These are phyloP conservation scores for Pilobolus umbonatus DNA, from an alignment of 192 early-diverging fungal genomes.

Conservation along the genomic window DNA sequence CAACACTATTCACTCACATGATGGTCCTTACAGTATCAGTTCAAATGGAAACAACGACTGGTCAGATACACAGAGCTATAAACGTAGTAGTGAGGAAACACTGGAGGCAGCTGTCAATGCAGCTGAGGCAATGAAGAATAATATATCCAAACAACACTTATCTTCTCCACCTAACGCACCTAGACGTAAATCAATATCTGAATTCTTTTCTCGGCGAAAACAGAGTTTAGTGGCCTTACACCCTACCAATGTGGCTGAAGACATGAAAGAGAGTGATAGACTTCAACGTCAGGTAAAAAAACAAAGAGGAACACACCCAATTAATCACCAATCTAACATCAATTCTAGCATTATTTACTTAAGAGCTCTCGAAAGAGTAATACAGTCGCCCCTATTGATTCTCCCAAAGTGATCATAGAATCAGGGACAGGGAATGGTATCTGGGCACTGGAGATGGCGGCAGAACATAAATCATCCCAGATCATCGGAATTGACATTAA, in stretches of 20 bases:
- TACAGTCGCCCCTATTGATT: conserved; percentile 20
- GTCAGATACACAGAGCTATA: conserved; percentile 10
- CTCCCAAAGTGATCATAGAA: conserved; percentile 26
- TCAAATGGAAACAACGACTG: conserved; percentile 30
- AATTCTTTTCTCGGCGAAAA: conserved; percentile 30
- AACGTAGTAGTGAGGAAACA: not conserved
- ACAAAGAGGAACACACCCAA: not conserved
- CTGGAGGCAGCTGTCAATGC: conserved; percentile 9
- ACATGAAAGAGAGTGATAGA: conserved; percentile 27
- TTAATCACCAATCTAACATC: not conserved
- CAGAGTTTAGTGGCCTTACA: conserved; percentile 19
- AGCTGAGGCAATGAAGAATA: not conserved
- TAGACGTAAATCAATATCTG: conserved; percentile 26
- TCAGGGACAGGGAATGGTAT: conserved; percentile 35
- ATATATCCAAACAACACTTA: not conserved
- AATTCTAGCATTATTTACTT: conserved; percentile 32
- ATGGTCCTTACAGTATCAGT: conserved; percentile 3
- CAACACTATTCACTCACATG: conserved; percentile 8
- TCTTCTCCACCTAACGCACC: not conserved
- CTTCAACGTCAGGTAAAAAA: conserved; percentile 23
- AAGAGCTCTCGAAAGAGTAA: conserved; percentile 34
- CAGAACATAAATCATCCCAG: conserved; percentile 13
- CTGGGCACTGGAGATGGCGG: conserved; percentile 34
- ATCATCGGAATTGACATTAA: conserved; percentile 26
- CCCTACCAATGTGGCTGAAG: conserved; percentile 12